phyloP scores from a whole-genome alignment of 495 filamentous ascomycete species.

The Darksidea phi region DNA sequence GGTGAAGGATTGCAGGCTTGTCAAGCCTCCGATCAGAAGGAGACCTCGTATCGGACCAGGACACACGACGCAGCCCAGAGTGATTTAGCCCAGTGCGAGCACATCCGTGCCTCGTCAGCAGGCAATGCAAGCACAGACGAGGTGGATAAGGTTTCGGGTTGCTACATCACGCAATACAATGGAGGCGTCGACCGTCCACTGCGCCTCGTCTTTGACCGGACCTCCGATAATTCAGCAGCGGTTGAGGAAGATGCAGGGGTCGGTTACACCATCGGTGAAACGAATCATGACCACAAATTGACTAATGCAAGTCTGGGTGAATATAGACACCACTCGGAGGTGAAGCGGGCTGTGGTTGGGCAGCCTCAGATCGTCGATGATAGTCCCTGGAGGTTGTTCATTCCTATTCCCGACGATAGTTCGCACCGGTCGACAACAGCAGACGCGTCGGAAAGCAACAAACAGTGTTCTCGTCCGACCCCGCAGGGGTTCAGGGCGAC shows the following conservation, averaged over 20 bases:
- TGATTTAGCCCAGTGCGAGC: no score
- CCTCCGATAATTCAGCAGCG: not conserved
- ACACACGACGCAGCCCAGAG: no score
- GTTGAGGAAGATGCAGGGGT: not conserved
- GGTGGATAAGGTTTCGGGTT: not conserved
- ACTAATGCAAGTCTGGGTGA: slow-evolving; percentile 12
- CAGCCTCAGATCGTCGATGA: slow-evolving; percentile 26
- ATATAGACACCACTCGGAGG: not conserved
- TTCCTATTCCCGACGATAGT: slow-evolving; percentile 18
- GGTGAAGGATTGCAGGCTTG: no score
- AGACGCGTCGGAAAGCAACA: not conserved
- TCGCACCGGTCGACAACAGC: slow-evolving; percentile 20
- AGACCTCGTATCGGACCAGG: no score
- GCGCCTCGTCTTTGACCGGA: slow-evolving; percentile 9
- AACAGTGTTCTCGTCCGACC: not conserved
- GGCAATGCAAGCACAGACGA: not conserved
- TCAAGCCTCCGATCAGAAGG: no score
- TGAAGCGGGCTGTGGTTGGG: not conserved
- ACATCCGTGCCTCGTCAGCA: no score
- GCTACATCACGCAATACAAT: slow-evolving; percentile 4
- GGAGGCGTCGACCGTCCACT: slow-evolving; percentile 3
- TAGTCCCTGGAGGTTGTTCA: slow-evolving; percentile 22
- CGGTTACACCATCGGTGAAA: not conserved
- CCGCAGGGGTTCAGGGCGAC: not conserved
- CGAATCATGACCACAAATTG: not conserved